Evolutionary conservation across 2,329 filamentous ascomycete species (phyloP), one percentile per base, ranked within the genome.

Genomic region (Elsinoe perseae): DNA sequence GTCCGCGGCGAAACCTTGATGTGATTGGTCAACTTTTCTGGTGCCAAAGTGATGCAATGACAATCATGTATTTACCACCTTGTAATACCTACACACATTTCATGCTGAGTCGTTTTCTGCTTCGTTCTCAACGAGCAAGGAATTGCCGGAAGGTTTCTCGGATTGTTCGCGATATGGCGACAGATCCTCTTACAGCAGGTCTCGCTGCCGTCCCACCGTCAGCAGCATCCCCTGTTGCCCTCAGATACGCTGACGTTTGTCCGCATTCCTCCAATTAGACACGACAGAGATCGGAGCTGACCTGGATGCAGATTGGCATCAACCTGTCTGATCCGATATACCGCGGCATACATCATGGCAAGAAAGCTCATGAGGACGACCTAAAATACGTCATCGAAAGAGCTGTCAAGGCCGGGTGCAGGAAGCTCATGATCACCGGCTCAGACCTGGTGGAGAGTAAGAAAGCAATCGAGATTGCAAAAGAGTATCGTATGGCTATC

Each of bases 271-370:
- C 18, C 34, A 59, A 62, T 50, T 56, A 38, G 32, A 36, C 5
- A 36, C 20, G 12, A 36, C 6, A n/a, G 10, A 50, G 46, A 44
- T 46, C 34, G 27, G 28, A 38, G 44, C 32, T 56, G 65, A 50
- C n/a, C 16, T 8, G 4, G 1, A 61, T 25, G 10, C 63, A 86
- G 81, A 81, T 98, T 66, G 93, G 92, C 57, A 96, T 98, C 77
- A 98, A 98, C 71, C 80, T 98, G 56, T 87, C 91, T 54, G 93
- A 98, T 67, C 87, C 88, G 54, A 89, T 96, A 58, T 98, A 92
- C 71, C 81, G 82, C 46, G 93, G 93, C 52, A 73, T 81, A 40
- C 95, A 97, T 68, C 85, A 95, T 67, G 89, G 88, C 65, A 90
- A 84, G 60, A 79, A 87, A 66, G 76, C 76, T 23, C 89, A 95